Evolutionary conservation across 1,284 basidiomycete species (phyloP), one percentile per base, ranked within the genome.

Genomic region (Chondrostereum purpureum): DNA sequence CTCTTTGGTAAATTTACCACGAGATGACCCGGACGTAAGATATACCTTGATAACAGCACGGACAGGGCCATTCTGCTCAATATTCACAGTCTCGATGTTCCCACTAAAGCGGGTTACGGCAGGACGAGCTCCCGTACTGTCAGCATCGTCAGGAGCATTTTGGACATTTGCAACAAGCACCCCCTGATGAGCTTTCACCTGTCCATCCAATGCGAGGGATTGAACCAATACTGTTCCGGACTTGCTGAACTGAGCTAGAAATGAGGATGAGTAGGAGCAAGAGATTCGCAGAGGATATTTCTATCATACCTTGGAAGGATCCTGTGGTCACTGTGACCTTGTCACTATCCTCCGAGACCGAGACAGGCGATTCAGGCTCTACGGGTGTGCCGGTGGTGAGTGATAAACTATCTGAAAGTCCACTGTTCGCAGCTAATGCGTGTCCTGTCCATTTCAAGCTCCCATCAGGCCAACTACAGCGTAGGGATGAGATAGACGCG

Each of bases 371-470:
- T n/a, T 54, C n/a, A 2, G 67, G 66, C 42, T 69, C 66, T 3
- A 55, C 50, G 1, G 67, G 66, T 17, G 60, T 64, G 17, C 64
- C 65, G n/a, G 61, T 60, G 5, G 57, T 50, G n/a, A 70, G 22
- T 17, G 53, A 55, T 11, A 68, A 52, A 0, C 50, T 44, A 38
- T 58, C 52, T 5, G 50, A 42, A 18, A 64, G 56, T 6, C 57
- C 59, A 5, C 54, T 44, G 41, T 64, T 57, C 0, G 63, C 57
- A 13, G 60, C 52, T 20, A 70, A 52, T 17, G 67, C 59, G 46
- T 70, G 68, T 5, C 67, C 68, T 13, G 66, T 68, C 67, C 67
- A 70, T 49, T 70, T 70, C 23, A 70, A 51, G 42, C 58, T 65
- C 11, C 67, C 68, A 44, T 69, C 67, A 11, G 68, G 68, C 68